Conservation (phyloP, 495 filamentous ascomycete genomes). For the Podospora australis region DNA sequence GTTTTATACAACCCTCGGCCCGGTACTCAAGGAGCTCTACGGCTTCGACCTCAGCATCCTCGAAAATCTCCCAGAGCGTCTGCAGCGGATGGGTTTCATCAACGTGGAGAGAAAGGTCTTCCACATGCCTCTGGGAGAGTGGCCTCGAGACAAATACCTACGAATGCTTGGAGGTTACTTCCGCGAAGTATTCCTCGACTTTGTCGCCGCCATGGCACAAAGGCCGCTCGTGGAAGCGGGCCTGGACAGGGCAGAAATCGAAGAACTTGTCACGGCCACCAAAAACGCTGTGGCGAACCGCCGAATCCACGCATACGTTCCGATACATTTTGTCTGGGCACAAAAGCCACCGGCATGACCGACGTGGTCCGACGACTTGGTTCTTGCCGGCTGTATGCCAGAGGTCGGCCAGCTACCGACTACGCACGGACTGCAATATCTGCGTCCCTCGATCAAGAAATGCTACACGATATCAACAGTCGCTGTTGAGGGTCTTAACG, state of each 20-base stretch:
- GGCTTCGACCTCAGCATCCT: conserved; percentile 38
- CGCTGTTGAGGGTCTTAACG: not conserved
- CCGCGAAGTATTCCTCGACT: conserved; percentile 47
- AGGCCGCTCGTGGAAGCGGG: conserved; percentile 48
- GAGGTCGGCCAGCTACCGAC: not conserved
- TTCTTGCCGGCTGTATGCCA: not conserved
- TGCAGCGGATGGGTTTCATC: conserved; percentile 43
- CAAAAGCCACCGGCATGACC: conserved; percentile 33
- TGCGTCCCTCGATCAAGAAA: not conserved
- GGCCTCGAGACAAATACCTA: conserved; percentile 50
- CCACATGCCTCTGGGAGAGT: conserved; percentile 56
- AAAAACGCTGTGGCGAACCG: conserved; percentile 25
- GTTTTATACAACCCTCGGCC: conserved; percentile 30
- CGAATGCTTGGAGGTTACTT: conserved; percentile 51
- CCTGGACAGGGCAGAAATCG: conserved; percentile 32
- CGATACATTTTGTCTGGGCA: conserved; percentile 37
- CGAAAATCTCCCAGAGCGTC: conserved; percentile 31
- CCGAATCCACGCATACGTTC: conserved; percentile 36
- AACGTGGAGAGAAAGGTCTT: conserved; percentile 46
- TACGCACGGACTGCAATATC: not conserved
- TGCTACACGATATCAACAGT: not conserved
- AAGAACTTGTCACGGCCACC: conserved; percentile 23
- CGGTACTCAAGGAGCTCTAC: conserved; percentile 29
- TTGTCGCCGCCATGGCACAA: conserved; percentile 47
- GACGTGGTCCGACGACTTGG: not conserved